A percentile compares a stretch with the other conserved stretches of the same genome.
Conservation (phyloP, 1,284 basidiomycete species). For the Ustilago cynodontis region DNA sequence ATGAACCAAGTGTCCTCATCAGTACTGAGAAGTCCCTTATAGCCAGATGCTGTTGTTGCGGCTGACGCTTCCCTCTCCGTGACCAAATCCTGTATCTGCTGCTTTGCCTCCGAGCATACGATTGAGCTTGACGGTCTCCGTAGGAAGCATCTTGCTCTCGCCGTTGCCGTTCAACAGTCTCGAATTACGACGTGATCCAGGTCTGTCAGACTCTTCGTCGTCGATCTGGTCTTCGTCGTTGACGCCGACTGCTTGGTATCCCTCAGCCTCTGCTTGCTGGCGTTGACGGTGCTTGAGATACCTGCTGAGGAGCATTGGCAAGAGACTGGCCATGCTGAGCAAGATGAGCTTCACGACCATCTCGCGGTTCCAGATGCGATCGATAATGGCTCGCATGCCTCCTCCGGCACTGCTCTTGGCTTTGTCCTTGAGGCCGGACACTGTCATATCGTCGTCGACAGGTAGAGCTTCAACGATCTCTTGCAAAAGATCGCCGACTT, state of each 20-base stretch:
- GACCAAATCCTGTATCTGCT: neutral
- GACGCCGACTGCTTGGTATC: constrained; percentile 21
- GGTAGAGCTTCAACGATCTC: constrained; percentile 62
- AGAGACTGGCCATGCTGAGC: constrained; percentile 56
- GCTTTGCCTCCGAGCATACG: neutral
- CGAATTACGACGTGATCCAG: constrained; percentile 24
- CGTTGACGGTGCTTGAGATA: constrained; percentile 38
- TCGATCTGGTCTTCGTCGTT: constrained; percentile 18
- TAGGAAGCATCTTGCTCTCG: constrained; percentile 14
- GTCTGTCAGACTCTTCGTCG: constrained; percentile 38
- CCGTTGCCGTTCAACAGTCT: constrained; percentile 7
- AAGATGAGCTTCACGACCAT: constrained; percentile 62
- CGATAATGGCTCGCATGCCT: constrained; percentile 54
- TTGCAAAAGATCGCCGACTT: constrained; percentile 65
- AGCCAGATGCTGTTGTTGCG: constrained; percentile 30
- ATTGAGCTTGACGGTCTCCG: constrained; percentile 23
- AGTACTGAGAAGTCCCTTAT: constrained; percentile 2
- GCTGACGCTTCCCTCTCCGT: neutral
- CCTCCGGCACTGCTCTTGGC: constrained; percentile 47
- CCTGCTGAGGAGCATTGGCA: constrained; percentile 58
- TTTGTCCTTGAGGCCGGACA: constrained; percentile 29
- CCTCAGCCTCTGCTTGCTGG: constrained; percentile 25
- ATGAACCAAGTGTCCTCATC: neutral
- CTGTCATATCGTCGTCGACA: constrained; percentile 28
- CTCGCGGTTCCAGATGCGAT: constrained; percentile 61